These are phyloP conservation scores for Aspergillus wentii DNA, from an alignment of 495 filamentous ascomycete genomes.

Conservation along the genomic window DNA sequence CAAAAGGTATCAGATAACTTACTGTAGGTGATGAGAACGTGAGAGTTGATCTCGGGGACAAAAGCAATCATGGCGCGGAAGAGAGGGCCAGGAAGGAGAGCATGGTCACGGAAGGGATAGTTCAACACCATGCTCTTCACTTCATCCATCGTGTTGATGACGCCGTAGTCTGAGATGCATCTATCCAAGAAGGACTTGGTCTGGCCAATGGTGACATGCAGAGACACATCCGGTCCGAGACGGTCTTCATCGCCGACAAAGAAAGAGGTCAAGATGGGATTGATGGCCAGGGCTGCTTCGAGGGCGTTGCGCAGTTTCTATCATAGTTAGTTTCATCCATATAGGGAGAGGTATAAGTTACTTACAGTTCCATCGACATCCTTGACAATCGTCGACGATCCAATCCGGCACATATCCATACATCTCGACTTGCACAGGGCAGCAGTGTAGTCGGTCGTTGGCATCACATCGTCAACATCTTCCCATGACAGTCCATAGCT, in stretches of 20 bases:
- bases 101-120: background rate
- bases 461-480: background rate
- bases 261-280: slow-evolving; percentile 3
- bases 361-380: no score
- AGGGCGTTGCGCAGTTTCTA: background rate
- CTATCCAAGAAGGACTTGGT: background rate
- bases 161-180: background rate
- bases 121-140: background rate
- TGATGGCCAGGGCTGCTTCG: background rate
- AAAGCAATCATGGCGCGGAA: background rate
- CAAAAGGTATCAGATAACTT: background rate
- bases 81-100: background rate
- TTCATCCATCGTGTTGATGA: background rate
- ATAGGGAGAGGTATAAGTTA: background rate
- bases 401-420: no score
- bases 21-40: background rate
- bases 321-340: background rate
- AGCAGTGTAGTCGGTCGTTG: background rate
- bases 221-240: background rate
- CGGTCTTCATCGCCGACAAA: background rate
- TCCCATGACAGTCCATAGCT: background rate
- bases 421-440: no score
- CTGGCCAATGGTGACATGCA: slow-evolving; percentile 1
- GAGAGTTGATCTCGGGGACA: background rate
- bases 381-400: no score